Percentiles rank a stretch among this genome's conserved stretches.
Conservation (phyloP, 129 eudicot species). For the Artemisia annua region DNA sequence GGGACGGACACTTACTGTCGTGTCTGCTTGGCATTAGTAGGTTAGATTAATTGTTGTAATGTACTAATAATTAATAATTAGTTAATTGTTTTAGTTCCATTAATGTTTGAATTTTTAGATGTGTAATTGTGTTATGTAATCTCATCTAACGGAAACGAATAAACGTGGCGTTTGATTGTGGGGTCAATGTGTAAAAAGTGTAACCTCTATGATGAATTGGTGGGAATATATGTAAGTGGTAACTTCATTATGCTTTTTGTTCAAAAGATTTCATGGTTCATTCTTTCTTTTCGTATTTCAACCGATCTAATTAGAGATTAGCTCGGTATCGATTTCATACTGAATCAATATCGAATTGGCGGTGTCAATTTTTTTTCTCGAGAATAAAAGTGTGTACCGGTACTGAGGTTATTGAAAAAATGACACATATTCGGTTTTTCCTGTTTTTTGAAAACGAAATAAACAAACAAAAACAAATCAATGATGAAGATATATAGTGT, state of each 20-base stretch:
- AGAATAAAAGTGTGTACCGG: no score
- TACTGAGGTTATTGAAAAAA: no score
- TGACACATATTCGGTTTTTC: no score
- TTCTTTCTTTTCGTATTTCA: no score
- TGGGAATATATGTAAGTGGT: neutral
- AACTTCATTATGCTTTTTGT: neutral
- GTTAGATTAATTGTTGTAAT: conserved; percentile 10
- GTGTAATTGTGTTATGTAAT: neutral
- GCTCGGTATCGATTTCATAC: no score
- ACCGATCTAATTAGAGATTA: no score
- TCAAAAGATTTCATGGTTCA: neutral
- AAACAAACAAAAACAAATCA: no score
- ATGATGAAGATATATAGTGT: no score
- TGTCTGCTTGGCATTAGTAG: conserved; percentile 80
- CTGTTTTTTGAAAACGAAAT: no score
- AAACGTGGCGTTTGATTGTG: conserved; percentile 43
- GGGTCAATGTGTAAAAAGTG: conserved; percentile 25
- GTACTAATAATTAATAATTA: neutral
- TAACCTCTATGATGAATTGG: neutral
- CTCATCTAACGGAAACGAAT: conserved; percentile 49
- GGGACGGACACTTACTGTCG: conserved; percentile 75
- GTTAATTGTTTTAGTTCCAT: conserved; percentile 2
- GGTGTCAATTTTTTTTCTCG: no score
- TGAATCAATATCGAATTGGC: no score
- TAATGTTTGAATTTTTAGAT: conserved; percentile 15